Evolutionary conservation across 345 rosid genomes (phyloP).

Genomic region (Gossypium australe): DNA sequence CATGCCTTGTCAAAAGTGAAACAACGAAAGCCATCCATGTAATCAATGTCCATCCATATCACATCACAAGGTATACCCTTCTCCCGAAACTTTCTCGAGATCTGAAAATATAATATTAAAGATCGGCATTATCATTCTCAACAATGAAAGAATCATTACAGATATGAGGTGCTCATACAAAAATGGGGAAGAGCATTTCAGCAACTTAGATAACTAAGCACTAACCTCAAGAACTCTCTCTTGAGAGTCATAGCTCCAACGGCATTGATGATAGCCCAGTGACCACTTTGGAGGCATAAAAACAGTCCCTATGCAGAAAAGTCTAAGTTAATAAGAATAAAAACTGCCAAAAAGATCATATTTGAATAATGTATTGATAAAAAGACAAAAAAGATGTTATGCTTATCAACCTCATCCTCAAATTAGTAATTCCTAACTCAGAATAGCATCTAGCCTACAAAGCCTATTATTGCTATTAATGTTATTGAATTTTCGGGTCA

Average conservation of each 20-base stretch:
- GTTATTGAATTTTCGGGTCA: not conserved
- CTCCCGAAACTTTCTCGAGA: constrained; percentile 65
- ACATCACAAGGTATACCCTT: constrained; percentile 85
- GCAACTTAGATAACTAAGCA: constrained; percentile 4
- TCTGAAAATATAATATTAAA: constrained; percentile 31
- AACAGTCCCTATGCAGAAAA: constrained; percentile 49
- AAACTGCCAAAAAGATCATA: not conserved
- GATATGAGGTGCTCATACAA: not conserved
- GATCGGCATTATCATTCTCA: constrained; percentile 4
- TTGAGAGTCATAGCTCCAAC: constrained; percentile 87
- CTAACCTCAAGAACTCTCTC: constrained; percentile 74
- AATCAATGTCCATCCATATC: constrained; percentile 98
- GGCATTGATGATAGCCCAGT: constrained; percentile 90
- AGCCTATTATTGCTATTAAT: not conserved
- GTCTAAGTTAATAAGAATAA: not conserved
- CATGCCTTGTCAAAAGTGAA: constrained; percentile 87
- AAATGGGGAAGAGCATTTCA: not conserved
- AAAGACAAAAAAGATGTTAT: not conserved
- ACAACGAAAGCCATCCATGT: constrained; percentile 97
- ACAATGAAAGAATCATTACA: not conserved
- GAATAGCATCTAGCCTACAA: not conserved
- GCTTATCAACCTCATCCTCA: not conserved
- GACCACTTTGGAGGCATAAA: constrained; percentile 99
- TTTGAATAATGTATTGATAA: not conserved
- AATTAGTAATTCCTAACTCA: not conserved